Conservation (phyloP, 1,284 basidiomycete genomes). For the Rhodofomes roseus region DNA sequence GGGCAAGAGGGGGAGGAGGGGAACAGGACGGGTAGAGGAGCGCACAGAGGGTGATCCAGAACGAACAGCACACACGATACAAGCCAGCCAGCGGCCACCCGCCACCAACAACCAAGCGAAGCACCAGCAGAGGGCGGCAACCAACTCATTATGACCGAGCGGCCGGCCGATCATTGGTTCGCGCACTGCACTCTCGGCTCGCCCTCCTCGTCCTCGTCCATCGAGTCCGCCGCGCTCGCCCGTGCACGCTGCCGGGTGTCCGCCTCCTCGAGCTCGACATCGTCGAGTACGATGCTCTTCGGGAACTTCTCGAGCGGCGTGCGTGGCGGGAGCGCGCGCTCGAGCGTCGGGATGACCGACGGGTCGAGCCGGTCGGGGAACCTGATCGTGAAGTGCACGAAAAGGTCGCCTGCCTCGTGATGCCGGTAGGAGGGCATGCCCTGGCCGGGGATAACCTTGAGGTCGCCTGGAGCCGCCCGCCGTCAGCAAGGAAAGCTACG, state of each 20-base stretch:
- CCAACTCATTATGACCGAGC: no score
- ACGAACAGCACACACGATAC: conserved; percentile 6
- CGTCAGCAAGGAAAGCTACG: no score
- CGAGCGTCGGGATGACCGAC: conserved; percentile 70
- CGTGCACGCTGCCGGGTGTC: conserved; percentile 72
- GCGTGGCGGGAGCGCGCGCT: conserved; percentile 85
- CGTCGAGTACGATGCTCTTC: conserved; percentile 75
- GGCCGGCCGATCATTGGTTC: conserved; percentile 54
- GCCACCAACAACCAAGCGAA: neutral
- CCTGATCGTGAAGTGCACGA: conserved; percentile 81
- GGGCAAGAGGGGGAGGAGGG: neutral
- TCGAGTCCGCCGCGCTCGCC: conserved; percentile 56
- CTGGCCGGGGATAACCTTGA: conserved; percentile 92
- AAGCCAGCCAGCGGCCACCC: neutral
- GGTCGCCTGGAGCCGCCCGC: conserved; percentile 49
- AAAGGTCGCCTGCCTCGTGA: conserved; percentile 95
- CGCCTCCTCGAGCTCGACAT: conserved; percentile 82
- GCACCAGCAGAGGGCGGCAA: no score
- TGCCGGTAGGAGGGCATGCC: conserved; percentile 99
- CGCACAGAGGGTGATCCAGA: neutral
- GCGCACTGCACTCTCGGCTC: conserved; percentile 82
- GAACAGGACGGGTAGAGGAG: neutral
- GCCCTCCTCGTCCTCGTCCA: conserved; percentile 81
- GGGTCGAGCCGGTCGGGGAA: conserved; percentile 88
- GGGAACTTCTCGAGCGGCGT: conserved; percentile 65